Percentiles rank a stretch among this genome's conserved stretches.
These are phyloP conservation scores for Kregervanrija fluxuum DNA, from an alignment of 805 yeast genomes.

Conservation along the genomic window DNA sequence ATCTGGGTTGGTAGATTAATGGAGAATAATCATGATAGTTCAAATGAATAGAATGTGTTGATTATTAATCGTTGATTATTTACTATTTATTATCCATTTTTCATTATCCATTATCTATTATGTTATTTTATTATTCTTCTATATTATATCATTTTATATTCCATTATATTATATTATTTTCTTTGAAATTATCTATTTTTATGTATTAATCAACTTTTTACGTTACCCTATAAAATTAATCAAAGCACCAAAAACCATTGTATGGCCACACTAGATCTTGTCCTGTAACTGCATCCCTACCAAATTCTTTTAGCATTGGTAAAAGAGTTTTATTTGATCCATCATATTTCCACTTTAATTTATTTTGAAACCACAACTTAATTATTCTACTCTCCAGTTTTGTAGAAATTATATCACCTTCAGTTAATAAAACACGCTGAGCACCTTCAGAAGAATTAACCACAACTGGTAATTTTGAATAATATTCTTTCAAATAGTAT, in stretches of 20 bases:
- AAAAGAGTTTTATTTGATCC: neutral
- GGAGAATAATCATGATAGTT: no score
- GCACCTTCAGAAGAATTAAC: neutral
- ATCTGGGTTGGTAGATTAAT: neutral
- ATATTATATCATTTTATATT: no score
- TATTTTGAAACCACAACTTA: no score
- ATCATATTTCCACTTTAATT: no score
- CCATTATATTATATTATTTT: no score
- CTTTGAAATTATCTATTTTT: no score
- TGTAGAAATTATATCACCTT: neutral
- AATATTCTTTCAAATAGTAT: neutral
- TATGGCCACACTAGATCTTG: neutral
- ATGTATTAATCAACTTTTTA: neutral
- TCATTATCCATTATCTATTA: no score
- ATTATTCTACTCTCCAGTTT: neutral
- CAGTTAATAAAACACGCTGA: neutral
- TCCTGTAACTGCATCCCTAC: neutral
- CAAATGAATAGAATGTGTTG: no score
- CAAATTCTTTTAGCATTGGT: slow-evolving; percentile 6
- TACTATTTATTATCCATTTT: no score
- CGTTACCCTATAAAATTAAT: neutral
- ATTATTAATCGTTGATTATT: no score
- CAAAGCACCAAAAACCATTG: slow-evolving; percentile 5
- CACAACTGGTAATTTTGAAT: neutral
- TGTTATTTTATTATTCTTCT: no score